phyloP scores from a whole-genome alignment of 2,329 filamentous ascomycete genomes.

The Aspergillus vadensis region DNA sequence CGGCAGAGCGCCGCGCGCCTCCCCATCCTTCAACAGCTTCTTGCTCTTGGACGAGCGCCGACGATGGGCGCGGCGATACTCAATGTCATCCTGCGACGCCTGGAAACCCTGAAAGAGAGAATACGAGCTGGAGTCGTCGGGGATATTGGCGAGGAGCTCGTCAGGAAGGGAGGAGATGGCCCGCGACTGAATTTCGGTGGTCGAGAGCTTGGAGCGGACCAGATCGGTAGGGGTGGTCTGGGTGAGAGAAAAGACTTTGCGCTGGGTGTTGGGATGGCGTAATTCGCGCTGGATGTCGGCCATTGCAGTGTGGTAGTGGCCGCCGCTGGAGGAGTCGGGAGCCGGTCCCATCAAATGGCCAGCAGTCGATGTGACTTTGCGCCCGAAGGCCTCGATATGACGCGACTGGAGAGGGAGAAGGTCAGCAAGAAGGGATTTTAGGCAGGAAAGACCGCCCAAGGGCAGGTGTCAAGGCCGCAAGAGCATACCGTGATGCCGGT shows the following conservation, averaged over 20 bases:
- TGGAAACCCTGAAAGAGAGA: constrained; percentile 97
- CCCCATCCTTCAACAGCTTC: constrained; percentile 66
- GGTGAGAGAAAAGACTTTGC: constrained; percentile 87
- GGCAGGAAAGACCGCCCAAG: neutral
- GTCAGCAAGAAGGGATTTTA: neutral
- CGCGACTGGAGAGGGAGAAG: constrained; percentile 62
- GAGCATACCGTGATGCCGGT: constrained; percentile 50
- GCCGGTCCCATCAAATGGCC: constrained; percentile 79
- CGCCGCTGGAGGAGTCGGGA: constrained; percentile 53
- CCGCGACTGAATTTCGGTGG: constrained; percentile 89
- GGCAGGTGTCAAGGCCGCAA: constrained; percentile 8
- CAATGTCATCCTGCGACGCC: constrained; percentile 67
- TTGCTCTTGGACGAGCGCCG: constrained; percentile 73
- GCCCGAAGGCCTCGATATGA: constrained; percentile 86
- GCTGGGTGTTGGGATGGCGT: constrained; percentile 78
- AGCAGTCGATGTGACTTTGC: constrained; percentile 93
- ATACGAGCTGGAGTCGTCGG: constrained; percentile 81
- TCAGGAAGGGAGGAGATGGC: constrained; percentile 86
- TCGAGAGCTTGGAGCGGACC: constrained; percentile 86
- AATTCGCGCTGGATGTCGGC: constrained; percentile 87
- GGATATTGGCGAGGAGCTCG: constrained; percentile 85
- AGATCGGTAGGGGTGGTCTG: constrained; percentile 91
- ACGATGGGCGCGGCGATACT: constrained; percentile 68
- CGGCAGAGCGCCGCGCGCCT: constrained; percentile 59
- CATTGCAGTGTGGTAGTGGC: constrained; percentile 84